A percentile compares a stretch with the other conserved stretches of the same genome.
Conservation (phyloP, 2,329 filamentous ascomycete genomes). For the Curvularia sp. region DNA sequence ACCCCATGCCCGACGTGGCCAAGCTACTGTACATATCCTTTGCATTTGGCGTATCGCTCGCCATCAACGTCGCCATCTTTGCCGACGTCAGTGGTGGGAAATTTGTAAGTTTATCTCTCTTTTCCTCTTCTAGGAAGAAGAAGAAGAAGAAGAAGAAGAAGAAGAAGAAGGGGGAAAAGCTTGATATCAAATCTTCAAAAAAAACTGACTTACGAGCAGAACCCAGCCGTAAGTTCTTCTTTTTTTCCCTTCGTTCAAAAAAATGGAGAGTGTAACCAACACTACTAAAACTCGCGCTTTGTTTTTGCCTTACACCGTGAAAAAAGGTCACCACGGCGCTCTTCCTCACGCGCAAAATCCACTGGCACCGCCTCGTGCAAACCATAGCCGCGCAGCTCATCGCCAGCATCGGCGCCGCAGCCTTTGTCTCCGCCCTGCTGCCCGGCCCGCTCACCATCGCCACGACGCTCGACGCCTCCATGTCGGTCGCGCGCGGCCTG, state of each 20-base stretch:
- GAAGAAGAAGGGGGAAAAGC: too few relatives aligned
- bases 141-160: too few relatives aligned
- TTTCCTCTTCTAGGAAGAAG: too few relatives aligned
- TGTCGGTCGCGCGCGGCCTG: conserved; percentile 36
- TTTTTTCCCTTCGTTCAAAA: not conserved
- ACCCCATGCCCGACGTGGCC: conserved; percentile 23
- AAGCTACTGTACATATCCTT: conserved; percentile 50
- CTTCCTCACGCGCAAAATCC: conserved; percentile 31
- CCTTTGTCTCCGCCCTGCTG: conserved; percentile 41
- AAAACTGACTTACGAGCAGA: conserved; percentile 2
- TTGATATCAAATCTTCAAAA: not conserved
- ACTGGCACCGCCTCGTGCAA: conserved; percentile 33
- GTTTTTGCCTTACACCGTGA: too few relatives aligned
- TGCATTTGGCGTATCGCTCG: conserved; percentile 44
- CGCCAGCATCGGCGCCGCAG: conserved; percentile 41
- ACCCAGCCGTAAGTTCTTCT: conserved; percentile 34
- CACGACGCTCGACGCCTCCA: conserved; percentile 32
- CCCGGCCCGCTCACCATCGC: conserved; percentile 38
- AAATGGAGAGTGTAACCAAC: too few relatives aligned
- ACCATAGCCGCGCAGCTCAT: conserved; percentile 41
- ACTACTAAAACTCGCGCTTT: too few relatives aligned
- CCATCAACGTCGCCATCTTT: conserved; percentile 49
- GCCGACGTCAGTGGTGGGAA: conserved; percentile 47
- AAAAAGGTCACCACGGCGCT: conserved; percentile 38
- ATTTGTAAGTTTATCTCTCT: conserved; percentile 36